Evolutionary conservation across 2,329 filamentous ascomycete species (phyloP).

Genomic region (Penicillium crustosum): DNA sequence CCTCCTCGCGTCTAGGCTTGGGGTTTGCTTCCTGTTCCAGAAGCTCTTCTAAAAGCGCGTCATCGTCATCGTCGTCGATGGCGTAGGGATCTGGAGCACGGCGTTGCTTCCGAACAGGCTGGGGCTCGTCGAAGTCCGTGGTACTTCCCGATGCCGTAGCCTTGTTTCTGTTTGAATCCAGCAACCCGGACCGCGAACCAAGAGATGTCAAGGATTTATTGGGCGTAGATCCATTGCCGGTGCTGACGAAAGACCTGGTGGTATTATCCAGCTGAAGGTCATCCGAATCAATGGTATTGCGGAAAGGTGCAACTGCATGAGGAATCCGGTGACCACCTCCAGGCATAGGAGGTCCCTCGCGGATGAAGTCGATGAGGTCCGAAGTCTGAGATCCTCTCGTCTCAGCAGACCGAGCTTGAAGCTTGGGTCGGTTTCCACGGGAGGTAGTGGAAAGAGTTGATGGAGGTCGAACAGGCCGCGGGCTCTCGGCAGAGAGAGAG

Average conservation of each 20-base stretch:
- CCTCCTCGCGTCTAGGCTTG: slow-evolving; percentile 44
- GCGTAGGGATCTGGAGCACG: slow-evolving; percentile 87
- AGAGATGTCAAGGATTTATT: slow-evolving; percentile 59
- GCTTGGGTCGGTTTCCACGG: slow-evolving; percentile 45
- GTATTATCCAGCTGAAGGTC: slow-evolving; percentile 52
- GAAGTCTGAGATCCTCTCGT: slow-evolving; percentile 67
- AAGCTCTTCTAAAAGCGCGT: slow-evolving; percentile 53
- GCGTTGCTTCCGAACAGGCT: slow-evolving; percentile 68
- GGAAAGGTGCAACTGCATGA: slow-evolving; percentile 79
- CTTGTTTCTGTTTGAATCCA: slow-evolving; percentile 44
- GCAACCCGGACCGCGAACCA: slow-evolving; percentile 70
- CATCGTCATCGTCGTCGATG: slow-evolving; percentile 70
- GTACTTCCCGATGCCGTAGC: slow-evolving; percentile 14
- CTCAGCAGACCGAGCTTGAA: slow-evolving; percentile 70
- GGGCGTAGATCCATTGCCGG: slow-evolving; percentile 54
- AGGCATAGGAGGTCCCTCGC: slow-evolving; percentile 71
- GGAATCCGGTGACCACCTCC: slow-evolving; percentile 70
- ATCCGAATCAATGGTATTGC: slow-evolving; percentile 82
- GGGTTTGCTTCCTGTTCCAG: slow-evolving; percentile 17
- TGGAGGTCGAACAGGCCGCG: slow-evolving; percentile 15
- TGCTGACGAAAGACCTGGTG: slow-evolving; percentile 43
- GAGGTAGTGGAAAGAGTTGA: slow-evolving; percentile 19
- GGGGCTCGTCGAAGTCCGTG: slow-evolving; percentile 8
- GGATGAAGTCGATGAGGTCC: slow-evolving; percentile 93
- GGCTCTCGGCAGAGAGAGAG: slow-evolving; percentile 1